phyloP scores from a whole-genome alignment of 2,329 filamentous ascomycete species.

The Sordariomycetes sp. region DNA sequence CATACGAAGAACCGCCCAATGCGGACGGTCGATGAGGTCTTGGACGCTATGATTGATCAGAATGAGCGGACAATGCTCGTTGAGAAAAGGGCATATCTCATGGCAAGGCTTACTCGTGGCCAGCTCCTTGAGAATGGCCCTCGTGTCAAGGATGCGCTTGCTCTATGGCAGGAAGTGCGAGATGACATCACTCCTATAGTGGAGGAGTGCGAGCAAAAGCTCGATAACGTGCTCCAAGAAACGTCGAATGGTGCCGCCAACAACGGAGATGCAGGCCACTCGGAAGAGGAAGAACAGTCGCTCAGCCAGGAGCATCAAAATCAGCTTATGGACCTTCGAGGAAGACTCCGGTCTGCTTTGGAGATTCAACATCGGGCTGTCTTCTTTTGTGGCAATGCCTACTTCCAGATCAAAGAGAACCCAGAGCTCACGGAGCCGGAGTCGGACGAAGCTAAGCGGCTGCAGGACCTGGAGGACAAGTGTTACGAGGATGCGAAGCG shows the following conservation, averaged over 20 bases:
- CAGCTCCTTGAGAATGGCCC: conserved; percentile 72
- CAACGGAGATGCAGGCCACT: conserved; percentile 15
- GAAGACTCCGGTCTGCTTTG: conserved; percentile 57
- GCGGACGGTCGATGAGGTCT: conserved; percentile 73
- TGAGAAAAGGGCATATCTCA: conserved; percentile 58
- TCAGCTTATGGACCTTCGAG: conserved; percentile 5
- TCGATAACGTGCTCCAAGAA: conserved; percentile 19
- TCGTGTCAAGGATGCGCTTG: conserved; percentile 54
- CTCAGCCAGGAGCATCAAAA: conserved; percentile 1
- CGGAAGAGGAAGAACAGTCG: conserved; percentile 6
- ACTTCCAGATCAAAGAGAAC: conserved; percentile 73
- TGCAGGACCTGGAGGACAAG: conserved; percentile 61
- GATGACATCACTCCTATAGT: conserved; percentile 35
- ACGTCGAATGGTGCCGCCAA: conserved; percentile 7
- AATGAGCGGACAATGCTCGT: conserved; percentile 56
- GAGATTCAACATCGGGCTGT: conserved; percentile 72
- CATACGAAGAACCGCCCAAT: conserved; percentile 54
- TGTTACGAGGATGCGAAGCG: conserved; percentile 70
- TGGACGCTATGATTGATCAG: conserved; percentile 86
- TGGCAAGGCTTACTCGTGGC: conserved; percentile 55
- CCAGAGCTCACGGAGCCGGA: conserved; percentile 50
- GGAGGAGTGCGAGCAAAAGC: conserved; percentile 43
- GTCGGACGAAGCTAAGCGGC: conserved; percentile 52
- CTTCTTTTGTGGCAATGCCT: conserved; percentile 78
- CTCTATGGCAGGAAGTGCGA: conserved; percentile 54